Percentiles rank a stretch among this genome's conserved stretches.
These are phyloP conservation scores for Kluyveromyces siamensis DNA, from an alignment of 805 yeast species.

Conservation along the genomic window DNA sequence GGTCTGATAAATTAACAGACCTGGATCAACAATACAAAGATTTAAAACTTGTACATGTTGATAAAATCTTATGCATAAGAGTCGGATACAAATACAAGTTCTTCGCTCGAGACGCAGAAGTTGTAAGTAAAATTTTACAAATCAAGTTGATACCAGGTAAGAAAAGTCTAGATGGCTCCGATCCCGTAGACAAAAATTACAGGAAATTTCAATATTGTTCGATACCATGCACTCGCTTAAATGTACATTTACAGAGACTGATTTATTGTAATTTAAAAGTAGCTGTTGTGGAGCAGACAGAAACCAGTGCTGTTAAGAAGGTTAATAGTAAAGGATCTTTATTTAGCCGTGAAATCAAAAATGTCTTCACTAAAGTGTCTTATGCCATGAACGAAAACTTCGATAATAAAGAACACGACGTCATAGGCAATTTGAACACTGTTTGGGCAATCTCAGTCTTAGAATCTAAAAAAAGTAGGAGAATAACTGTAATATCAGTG, in stretches of 20 bases:
- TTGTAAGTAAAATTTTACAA: slow-evolving; percentile 56
- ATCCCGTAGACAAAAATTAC: slow-evolving; percentile 40
- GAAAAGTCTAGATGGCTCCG: slow-evolving; percentile 40
- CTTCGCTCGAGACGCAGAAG: slow-evolving; percentile 74
- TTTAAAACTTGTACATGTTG: slow-evolving; percentile 50
- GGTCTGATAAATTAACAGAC: slow-evolving; percentile 46
- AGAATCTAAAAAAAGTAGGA: slow-evolving; percentile 13
- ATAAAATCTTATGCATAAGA: slow-evolving; percentile 70
- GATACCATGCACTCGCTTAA: slow-evolving; percentile 70
- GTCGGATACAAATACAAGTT: slow-evolving; percentile 90
- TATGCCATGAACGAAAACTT: slow-evolving; percentile 38
- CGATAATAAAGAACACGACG: slow-evolving; percentile 38
- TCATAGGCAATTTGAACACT: slow-evolving; percentile 20
- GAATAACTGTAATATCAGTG: slow-evolving; percentile 34
- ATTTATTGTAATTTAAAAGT: slow-evolving; percentile 68
- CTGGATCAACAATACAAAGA: slow-evolving; percentile 69
- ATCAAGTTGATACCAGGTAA: slow-evolving; percentile 70
- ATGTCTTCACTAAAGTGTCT: slow-evolving; percentile 76
- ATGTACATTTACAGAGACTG: slow-evolving; percentile 66
- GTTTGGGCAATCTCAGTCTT: slow-evolving; percentile 19
- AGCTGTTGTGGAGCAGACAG: slow-evolving; percentile 80
- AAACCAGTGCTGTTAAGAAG: slow-evolving; percentile 66
- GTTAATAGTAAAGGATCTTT: slow-evolving; percentile 42
- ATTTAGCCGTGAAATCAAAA: slow-evolving; percentile 59
- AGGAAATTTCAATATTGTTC: slow-evolving; percentile 73